These are phyloP conservation scores for Geotrichum ghanense DNA, from an alignment of 805 yeast species.

Conservation along the genomic window DNA sequence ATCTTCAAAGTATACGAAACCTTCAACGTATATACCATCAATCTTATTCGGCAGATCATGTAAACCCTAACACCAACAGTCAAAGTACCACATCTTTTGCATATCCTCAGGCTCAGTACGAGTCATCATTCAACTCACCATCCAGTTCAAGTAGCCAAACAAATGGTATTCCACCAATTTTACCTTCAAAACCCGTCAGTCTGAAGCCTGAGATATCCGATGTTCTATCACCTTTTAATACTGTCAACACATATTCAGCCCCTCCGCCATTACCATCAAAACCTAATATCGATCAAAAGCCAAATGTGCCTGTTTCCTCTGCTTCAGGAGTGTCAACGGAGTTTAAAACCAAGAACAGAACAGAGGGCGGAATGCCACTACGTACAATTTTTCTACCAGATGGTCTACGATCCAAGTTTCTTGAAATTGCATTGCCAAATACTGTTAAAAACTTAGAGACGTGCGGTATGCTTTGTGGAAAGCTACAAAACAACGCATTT, in stretches of 20 bases:
- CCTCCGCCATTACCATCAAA: constrained; percentile 4
- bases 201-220: constrained; percentile 6
- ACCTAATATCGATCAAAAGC: constrained; percentile 6
- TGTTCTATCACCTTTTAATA: constrained; percentile 4
- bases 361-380: constrained; percentile 48
- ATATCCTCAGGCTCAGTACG: not conserved
- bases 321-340: constrained; percentile 7
- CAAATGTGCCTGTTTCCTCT: not conserved
- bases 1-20: constrained; percentile 3
- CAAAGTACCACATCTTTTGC: no score
- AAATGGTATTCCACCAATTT: not conserved
- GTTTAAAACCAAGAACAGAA: constrained; percentile 24
- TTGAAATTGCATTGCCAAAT: constrained; percentile 37
- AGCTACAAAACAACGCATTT: constrained; percentile 47
- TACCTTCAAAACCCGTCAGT: no score
- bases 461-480: constrained; percentile 58
- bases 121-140: not conserved
- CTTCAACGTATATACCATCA: constrained; percentile 9
- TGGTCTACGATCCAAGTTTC: constrained; percentile 32
- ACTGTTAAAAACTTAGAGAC: constrained; percentile 45
- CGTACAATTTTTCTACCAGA: constrained; percentile 42
- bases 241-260: constrained; percentile 1
- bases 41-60: not conserved
- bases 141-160: no score
- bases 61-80: not conserved